phyloP scores from a whole-genome alignment of 257 asterid genomes.

The Capsicum rhomboideum region DNA sequence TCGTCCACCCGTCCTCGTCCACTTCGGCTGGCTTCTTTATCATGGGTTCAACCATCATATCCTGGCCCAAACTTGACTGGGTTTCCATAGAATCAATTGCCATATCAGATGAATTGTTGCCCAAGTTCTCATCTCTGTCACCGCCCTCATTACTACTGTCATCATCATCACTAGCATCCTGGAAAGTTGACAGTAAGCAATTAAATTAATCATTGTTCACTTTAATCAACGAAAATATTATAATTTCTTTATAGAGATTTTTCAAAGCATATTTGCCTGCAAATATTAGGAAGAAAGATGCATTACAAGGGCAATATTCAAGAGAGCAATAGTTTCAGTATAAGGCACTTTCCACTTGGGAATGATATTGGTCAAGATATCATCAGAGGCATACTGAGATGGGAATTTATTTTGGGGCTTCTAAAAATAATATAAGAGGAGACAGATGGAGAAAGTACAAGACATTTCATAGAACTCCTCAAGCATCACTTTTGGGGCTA shows the following conservation, averaged over 20 bases:
- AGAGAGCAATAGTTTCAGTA: not conserved
- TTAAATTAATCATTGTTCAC: not conserved
- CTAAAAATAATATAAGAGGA: not conserved
- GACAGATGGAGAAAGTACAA: not conserved
- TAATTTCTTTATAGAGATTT: not conserved
- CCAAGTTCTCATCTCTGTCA: conserved; percentile 3
- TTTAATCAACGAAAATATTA: not conserved
- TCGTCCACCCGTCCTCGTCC: conserved; percentile 47
- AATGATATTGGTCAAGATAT: not conserved
- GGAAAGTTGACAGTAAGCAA: not conserved
- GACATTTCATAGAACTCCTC: not conserved
- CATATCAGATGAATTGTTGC: conserved; percentile 31
- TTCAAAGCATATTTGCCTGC: not conserved
- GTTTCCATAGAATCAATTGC: conserved; percentile 33
- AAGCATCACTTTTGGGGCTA: not conserved
- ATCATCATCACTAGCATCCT: not conserved
- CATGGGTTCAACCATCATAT: not conserved
- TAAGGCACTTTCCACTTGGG: not conserved
- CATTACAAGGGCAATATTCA: not conserved
- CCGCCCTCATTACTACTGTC: conserved; percentile 25
- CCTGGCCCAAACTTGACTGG: conserved; percentile 6
- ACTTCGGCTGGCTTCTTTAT: conserved; percentile 13
- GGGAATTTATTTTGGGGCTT: not conserved
- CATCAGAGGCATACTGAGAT: not conserved
- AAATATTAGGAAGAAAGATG: not conserved